A percentile compares a stretch with the other conserved stretches of the same genome.
These are phyloP conservation scores for Leccinum aurantiacum DNA, from an alignment of 768 basidiomycete species.

Conservation along the genomic window DNA sequence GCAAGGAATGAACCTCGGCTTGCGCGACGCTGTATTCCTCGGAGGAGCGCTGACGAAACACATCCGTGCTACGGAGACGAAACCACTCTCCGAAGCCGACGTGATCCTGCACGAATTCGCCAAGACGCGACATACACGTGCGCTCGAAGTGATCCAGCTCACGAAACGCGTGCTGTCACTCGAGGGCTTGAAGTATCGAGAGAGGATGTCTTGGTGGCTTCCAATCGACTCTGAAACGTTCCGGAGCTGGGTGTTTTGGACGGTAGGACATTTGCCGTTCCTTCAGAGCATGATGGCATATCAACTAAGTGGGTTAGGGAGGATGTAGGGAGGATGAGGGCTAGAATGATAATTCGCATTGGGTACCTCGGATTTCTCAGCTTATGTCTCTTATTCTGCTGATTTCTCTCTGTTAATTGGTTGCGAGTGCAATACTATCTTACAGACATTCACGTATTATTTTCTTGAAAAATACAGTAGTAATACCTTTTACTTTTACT, in stretches of 20 bases:
- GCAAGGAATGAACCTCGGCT: constrained; percentile 59
- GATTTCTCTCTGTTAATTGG: neutral
- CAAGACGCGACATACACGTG: constrained; percentile 36
- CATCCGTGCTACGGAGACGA: constrained; percentile 17
- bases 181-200: constrained; percentile 22
- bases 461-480: neutral
- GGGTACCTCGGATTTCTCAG: neutral
- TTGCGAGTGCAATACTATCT: neutral
- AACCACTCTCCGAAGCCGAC: constrained; percentile 24
- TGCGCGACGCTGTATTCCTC: constrained; percentile 51
- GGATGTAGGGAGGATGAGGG: constrained; percentile 9
- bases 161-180: constrained; percentile 37
- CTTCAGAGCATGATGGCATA: constrained; percentile 13
- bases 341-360: neutral
- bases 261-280: constrained; percentile 19
- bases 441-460: neutral
- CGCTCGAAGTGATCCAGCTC: constrained; percentile 41
- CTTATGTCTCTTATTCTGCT: neutral
- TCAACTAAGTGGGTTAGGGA: constrained; percentile 23
- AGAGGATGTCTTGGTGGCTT: constrained; percentile 22
- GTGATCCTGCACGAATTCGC: constrained; percentile 37
- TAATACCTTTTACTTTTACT: neutral
- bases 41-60: constrained; percentile 42
- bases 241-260: constrained; percentile 27
- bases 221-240: constrained; percentile 29